Evolutionary conservation across 2,329 filamentous ascomycete genomes (phyloP).

Genomic region (Ceratocystis alfenasii): DNA sequence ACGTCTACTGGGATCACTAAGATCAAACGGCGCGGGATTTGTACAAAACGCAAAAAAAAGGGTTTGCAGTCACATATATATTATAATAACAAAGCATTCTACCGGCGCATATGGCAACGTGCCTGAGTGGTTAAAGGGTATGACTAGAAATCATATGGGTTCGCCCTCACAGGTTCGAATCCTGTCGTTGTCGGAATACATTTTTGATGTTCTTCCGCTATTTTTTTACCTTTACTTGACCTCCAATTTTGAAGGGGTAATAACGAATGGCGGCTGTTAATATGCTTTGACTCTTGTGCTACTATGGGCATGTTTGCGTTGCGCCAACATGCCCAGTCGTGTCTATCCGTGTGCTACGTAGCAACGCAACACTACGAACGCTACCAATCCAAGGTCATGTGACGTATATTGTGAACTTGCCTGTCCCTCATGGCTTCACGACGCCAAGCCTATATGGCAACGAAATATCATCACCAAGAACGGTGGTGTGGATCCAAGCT

Average conservation of each 20-base stretch:
- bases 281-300: not conserved
- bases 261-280: not conserved
- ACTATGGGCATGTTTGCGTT: not conserved
- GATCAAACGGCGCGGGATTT: too few species aligned
- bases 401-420: not conserved
- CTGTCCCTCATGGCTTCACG: not conserved
- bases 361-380: not conserved
- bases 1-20: too few species aligned
- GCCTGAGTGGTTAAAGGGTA: conserved; percentile 21
- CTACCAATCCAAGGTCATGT: not conserved
- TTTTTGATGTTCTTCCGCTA: not conserved
- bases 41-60: too few species aligned
- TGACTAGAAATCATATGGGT: conserved; percentile 21
- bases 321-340: not conserved
- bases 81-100: rapidly evolving
- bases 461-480: not conserved
- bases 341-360: not conserved
- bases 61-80: too few species aligned
- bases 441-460: not conserved
- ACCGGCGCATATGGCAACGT: not conserved
- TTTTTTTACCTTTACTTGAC: not conserved
- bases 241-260: not conserved
- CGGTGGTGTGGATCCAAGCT: not conserved
- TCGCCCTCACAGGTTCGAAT: conserved; percentile 20
- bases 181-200: conserved; percentile 14